phyloP scores from a whole-genome alignment of 2,329 filamentous ascomycete species.

The Drechmeria coniospora region DNA sequence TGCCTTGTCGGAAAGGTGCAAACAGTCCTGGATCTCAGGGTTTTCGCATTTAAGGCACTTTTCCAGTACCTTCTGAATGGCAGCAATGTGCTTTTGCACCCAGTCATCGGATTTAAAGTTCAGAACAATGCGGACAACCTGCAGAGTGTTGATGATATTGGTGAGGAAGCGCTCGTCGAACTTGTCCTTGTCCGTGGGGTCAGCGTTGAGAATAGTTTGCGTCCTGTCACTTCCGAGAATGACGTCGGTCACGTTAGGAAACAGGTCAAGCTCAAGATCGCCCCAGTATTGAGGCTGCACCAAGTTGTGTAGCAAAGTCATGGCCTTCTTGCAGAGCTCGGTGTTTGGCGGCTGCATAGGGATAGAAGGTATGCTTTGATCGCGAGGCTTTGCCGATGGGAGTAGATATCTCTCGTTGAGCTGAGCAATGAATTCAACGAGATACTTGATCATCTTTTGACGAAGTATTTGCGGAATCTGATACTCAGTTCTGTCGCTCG shows the following conservation, averaged over 20 bases:
- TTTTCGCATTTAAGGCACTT: slow-evolving; percentile 81
- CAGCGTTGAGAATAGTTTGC: slow-evolving; percentile 38
- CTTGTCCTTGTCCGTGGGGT: slow-evolving; percentile 51
- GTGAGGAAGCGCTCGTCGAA: slow-evolving; percentile 74
- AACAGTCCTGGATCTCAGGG: slow-evolving; percentile 81
- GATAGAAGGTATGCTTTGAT: slow-evolving; percentile 27
- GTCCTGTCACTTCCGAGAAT: slow-evolving; percentile 74
- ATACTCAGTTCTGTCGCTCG: slow-evolving; percentile 46
- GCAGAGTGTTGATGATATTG: slow-evolving; percentile 82
- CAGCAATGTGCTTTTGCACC: slow-evolving; percentile 63
- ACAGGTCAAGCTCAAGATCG: slow-evolving; percentile 80
- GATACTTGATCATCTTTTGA: slow-evolving; percentile 78
- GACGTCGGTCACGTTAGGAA: slow-evolving; percentile 77
- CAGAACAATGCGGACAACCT: slow-evolving; percentile 79
- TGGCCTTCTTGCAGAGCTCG: slow-evolving; percentile 75
- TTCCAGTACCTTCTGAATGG: slow-evolving; percentile 76
- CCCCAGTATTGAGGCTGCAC: slow-evolving; percentile 82
- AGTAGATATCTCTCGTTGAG: slow-evolving; percentile 73
- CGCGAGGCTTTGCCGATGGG: slow-evolving; percentile 52
- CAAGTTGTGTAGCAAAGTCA: slow-evolving; percentile 68
- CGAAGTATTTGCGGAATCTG: slow-evolving; percentile 51
- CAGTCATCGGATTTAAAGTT: slow-evolving; percentile 82
- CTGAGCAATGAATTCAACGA: slow-evolving; percentile 88
- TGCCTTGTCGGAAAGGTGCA: slow-evolving; percentile 59
- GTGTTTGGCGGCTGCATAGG: slow-evolving; percentile 40